phyloP scores from a whole-genome alignment of 2,329 filamentous ascomycete genomes.

The Paraconiothyrium sp. region DNA sequence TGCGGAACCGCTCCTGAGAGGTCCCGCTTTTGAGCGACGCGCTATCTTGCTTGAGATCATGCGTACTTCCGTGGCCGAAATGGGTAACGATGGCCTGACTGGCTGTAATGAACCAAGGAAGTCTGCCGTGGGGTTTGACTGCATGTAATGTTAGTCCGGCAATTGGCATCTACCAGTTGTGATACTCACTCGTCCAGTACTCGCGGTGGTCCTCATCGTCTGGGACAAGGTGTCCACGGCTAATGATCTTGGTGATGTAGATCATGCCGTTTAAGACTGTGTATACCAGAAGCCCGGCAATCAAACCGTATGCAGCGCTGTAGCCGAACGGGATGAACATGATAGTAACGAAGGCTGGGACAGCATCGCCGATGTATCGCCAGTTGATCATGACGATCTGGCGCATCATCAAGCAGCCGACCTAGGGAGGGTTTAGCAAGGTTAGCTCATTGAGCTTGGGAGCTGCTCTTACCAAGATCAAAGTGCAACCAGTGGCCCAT shows the following conservation, averaged over 20 bases:
- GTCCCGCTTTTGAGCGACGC: slow-evolving; percentile 37
- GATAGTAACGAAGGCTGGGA: slow-evolving; percentile 85
- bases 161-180: slow-evolving; percentile 2
- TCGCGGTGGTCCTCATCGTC: slow-evolving; percentile 80
- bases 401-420: slow-evolving; percentile 80
- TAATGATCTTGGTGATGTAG: slow-evolving; percentile 72
- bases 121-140: slow-evolving; percentile 45
- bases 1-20: slow-evolving; percentile 37
- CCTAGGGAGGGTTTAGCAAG: slow-evolving; percentile 34
- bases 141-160: slow-evolving; percentile 25
- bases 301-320: slow-evolving; percentile 86
- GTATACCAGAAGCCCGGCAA: slow-evolving; percentile 80
- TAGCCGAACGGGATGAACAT: slow-evolving; percentile 90
- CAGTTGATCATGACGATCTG: slow-evolving; percentile 85
- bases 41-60: slow-evolving; percentile 26
- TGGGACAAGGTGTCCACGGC: slow-evolving; percentile 75
- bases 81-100: slow-evolving; percentile 34
- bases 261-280: slow-evolving; percentile 76
- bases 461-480: slow-evolving; percentile 70
- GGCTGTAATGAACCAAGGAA: slow-evolving; percentile 47
- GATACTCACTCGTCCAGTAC: slow-evolving; percentile 75
- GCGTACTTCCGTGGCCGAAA: slow-evolving; percentile 25
- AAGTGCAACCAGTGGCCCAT: slow-evolving; percentile 86
- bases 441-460: neutral
- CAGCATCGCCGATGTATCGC: slow-evolving; percentile 82